phyloP scores from a whole-genome alignment of 805 yeast genomes.

The Ascoidea asiatica region DNA sequence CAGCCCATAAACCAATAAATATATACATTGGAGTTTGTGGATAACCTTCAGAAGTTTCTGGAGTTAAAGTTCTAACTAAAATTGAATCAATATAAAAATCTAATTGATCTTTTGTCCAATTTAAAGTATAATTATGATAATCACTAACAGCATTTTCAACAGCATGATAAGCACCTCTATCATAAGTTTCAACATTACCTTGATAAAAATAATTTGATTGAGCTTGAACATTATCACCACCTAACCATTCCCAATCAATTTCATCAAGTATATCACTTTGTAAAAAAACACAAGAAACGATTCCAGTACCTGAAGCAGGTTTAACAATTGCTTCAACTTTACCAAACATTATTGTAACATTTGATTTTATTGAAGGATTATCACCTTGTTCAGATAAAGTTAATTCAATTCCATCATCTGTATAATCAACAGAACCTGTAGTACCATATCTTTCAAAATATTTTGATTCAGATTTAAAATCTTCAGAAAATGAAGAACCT shows the following conservation, averaged over 20 bases:
- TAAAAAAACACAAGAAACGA: slow-evolving; percentile 49
- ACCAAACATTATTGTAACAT: slow-evolving; percentile 63
- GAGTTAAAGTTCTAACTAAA: slow-evolving; percentile 36
- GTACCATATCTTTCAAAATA: slow-evolving; percentile 17
- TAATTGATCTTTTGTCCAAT: slow-evolving; percentile 42
- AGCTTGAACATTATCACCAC: slow-evolving; percentile 43
- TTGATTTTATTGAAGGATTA: slow-evolving; percentile 48
- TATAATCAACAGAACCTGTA: slow-evolving; percentile 28
- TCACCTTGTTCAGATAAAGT: slow-evolving; percentile 42
- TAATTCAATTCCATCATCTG: slow-evolving; percentile 44
- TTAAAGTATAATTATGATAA: slow-evolving; percentile 51
- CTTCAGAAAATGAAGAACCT: slow-evolving; percentile 29
- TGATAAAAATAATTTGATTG: slow-evolving; percentile 47
- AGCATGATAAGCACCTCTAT: slow-evolving; percentile 45
- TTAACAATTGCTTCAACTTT: slow-evolving; percentile 43
- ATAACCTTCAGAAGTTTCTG: slow-evolving; percentile 31
- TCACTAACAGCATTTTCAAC: slow-evolving; percentile 30
- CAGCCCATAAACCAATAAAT: slow-evolving; percentile 33
- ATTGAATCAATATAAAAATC: slow-evolving; percentile 49
- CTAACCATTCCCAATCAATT: slow-evolving; percentile 59
- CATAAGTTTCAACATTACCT: slow-evolving; percentile 48
- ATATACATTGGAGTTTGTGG: slow-evolving; percentile 59
- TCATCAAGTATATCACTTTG: slow-evolving; percentile 61
- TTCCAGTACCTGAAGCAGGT: slow-evolving; percentile 50
- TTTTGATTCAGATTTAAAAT: slow-evolving; percentile 24